phyloP scores from a whole-genome alignment of 495 filamentous ascomycete species.

The Xylaria acuta region DNA sequence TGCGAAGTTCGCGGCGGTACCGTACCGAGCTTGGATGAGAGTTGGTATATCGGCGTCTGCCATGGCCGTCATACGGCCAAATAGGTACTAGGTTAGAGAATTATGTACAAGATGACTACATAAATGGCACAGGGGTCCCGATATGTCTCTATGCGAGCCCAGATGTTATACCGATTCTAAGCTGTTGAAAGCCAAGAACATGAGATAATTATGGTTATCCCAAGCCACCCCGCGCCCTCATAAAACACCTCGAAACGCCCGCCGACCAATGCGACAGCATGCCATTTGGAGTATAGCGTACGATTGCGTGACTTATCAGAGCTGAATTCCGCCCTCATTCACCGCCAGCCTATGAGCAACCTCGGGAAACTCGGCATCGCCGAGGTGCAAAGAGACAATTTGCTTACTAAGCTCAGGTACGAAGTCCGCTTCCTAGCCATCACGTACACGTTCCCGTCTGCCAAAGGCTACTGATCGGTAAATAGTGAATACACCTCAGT shows the following conservation, averaged over 20 bases:
- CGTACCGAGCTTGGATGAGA: slow-evolving; percentile 35
- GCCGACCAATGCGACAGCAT: background rate
- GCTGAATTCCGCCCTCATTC: slow-evolving; percentile 6
- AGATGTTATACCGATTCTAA: background rate
- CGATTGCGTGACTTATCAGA: slow-evolving; percentile 16
- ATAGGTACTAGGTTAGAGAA: background rate
- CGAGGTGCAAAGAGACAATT: background rate
- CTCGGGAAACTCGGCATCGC: slow-evolving; percentile 10
- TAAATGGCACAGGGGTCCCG: background rate
- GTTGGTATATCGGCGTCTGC: slow-evolving; percentile 22
- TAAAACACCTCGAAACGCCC: background rate
- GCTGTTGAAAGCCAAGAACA: background rate
- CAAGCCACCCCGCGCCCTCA: background rate
- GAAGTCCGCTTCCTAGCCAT: background rate
- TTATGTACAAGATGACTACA: background rate
- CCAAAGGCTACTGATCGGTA: background rate
- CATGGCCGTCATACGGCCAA: slow-evolving; percentile 18
- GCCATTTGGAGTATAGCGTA: slow-evolving; percentile 17
- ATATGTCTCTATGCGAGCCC: background rate
- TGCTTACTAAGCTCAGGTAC: background rate
- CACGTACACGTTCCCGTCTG: background rate
- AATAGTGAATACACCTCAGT: background rate
- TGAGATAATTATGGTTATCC: background rate
- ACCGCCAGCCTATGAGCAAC: slow-evolving; percentile 1
- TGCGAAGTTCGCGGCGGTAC: slow-evolving; percentile 18